Base-by-base conservation (phyloP, 2,329 filamentous ascomycete genomes). In the Fusarium proliferatum region DNA sequence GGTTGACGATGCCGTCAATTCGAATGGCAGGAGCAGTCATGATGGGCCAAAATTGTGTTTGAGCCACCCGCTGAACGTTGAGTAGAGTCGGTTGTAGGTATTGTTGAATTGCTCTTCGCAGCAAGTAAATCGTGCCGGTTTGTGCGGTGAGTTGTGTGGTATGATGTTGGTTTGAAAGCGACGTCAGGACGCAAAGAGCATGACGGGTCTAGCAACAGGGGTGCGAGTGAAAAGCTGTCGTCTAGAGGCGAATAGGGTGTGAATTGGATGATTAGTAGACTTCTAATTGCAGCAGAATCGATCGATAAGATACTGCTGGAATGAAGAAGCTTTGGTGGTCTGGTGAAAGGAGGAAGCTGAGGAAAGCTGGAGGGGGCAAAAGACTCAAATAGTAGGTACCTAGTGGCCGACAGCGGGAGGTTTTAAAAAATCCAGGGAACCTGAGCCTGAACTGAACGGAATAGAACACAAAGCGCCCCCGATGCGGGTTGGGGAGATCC, bases 1-100 rank as follows among this genome's bases (percentile, higher is more conserved):
- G 78, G 71, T 84, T 83, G 66, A 85, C 82, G 59, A 78, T 79
- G 58, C 78, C 76, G 66, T 80, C 77, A 59, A 79, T 76, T 59
- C 56, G 71, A 38, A 74, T 67, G 33, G 73, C 66, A 66, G 76
- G 72, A 58, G 76, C 76, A 80, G 83, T 83, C 68, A 74, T 80
- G 74, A 67, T 63, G 67, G 74, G 51, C 58, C 66, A 63, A 55
- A 67, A 30, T 48, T 62, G 64, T 70, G 65, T 64, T 65, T 61
- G 61, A 34, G 67, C 67, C 67, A 61, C 69, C 67, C 64, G 55
- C 48, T 33, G 60, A 13, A 61, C 45, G 45, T 46, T 53, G 38
- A 46, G 38, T 67, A 71, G 56, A 30, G 53, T 53, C 56, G 68
- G 58, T 39, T 59, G 48, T 36, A 72, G 17, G 64, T 71, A 61